A percentile compares a stretch with the other conserved stretches of the same genome.
Conservation (phyloP, 75 land plant genomes). For the Isoetes taiwanensis region DNA sequence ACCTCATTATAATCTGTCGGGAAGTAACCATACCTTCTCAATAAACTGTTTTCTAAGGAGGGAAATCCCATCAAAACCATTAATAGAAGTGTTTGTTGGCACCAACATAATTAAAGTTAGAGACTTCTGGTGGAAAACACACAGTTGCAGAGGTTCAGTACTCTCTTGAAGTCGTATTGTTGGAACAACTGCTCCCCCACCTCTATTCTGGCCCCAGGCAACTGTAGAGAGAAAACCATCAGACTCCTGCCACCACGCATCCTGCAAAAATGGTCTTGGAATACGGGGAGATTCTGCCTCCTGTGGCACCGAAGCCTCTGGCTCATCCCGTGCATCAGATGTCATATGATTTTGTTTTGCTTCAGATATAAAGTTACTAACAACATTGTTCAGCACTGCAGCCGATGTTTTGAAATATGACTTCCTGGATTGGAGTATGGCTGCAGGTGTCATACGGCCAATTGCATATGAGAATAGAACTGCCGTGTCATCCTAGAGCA, state of each 20-base stretch:
- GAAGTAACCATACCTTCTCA: slow-evolving; percentile 90
- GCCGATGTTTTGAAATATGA: no score
- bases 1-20: not conserved
- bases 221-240: slow-evolving; percentile 84
- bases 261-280: slow-evolving; percentile 58
- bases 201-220: slow-evolving; percentile 46
- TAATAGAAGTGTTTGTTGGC: slow-evolving; percentile 39
- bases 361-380: no score
- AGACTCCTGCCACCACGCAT: slow-evolving; percentile 68
- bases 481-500: slow-evolving; percentile 75
- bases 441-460: slow-evolving; percentile 56
- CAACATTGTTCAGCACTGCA: no score
- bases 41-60: slow-evolving; percentile 58
- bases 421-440: slow-evolving; percentile 40
- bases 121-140: slow-evolving; percentile 53
- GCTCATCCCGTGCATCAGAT: no score
- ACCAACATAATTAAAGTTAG: slow-evolving; percentile 62
- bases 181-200: slow-evolving; percentile 28
- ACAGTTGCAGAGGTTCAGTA: slow-evolving; percentile 60
- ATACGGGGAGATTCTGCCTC: no score
- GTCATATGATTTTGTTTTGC: no score
- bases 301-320: no score
- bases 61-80: slow-evolving; percentile 52
- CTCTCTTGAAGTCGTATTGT: slow-evolving; percentile 53
- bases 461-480: slow-evolving; percentile 64